Conservation (phyloP, 805 yeast species). For the Pichia rugopelliculosa region DNA sequence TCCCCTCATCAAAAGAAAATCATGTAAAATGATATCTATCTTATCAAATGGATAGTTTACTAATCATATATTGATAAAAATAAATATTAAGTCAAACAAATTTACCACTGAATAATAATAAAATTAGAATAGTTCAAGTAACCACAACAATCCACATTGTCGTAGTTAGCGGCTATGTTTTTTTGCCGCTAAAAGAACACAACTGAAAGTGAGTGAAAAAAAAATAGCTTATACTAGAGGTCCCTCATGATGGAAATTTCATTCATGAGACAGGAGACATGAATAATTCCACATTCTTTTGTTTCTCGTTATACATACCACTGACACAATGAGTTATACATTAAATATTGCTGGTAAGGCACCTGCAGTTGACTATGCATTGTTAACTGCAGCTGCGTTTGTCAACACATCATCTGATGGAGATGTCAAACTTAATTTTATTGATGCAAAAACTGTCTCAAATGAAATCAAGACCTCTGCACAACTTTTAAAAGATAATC, state of each 20-base stretch:
- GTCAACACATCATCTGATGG: slow-evolving; percentile 48
- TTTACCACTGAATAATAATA: no score
- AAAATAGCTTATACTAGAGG: no score
- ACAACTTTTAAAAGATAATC: slow-evolving; percentile 39
- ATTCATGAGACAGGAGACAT: neutral
- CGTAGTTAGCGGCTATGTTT: no score
- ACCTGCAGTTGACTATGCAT: slow-evolving; percentile 70
- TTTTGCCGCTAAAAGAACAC: no score
- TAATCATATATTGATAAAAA: no score
- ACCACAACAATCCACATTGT: no score
- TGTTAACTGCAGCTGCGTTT: slow-evolving; percentile 69
- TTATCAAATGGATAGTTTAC: no score
- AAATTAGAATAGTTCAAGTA: no score
- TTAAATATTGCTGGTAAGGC: slow-evolving; percentile 82
- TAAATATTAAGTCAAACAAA: no score
- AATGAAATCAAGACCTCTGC: slow-evolving; percentile 33
- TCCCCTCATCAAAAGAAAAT: no score
- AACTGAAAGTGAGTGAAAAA: no score
- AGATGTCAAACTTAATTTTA: slow-evolving; percentile 52
- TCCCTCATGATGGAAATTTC: neutral
- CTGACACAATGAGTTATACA: slow-evolving; percentile 31
- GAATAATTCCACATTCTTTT: neutral
- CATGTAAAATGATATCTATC: no score
- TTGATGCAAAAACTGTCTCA: slow-evolving; percentile 65
- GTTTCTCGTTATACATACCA: neutral